phyloP scores from a whole-genome alignment of 345 rosid species.

The Pelargonium nanum region DNA sequence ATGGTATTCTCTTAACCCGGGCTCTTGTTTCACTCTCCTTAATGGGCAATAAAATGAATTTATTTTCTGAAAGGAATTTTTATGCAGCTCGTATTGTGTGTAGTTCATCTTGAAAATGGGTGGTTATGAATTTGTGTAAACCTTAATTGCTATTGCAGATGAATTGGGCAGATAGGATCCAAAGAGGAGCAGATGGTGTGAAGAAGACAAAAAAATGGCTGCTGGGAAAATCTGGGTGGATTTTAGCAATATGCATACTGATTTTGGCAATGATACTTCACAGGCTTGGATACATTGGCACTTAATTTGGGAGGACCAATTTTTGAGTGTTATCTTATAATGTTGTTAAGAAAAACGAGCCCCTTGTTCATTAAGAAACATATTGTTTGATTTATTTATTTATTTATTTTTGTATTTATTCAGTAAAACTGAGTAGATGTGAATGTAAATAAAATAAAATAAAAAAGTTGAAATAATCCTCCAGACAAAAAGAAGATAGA shows the following conservation, averaged over 20 bases:
- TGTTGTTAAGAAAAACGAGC: too few relatives aligned
- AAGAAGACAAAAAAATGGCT: conserved; percentile 90
- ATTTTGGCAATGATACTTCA: conserved; percentile 73
- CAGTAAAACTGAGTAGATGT: too few relatives aligned
- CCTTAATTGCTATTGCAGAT: conserved; percentile 37
- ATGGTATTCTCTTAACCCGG: conserved; percentile 39
- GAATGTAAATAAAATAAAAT: too few relatives aligned
- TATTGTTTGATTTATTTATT: too few relatives aligned
- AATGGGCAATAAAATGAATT: background rate
- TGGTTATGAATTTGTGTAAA: background rate
- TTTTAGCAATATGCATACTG: conserved; percentile 70
- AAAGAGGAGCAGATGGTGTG: conserved; percentile 60
- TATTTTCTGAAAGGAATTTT: too few relatives aligned
- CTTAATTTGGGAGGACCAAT: conserved; percentile 18
- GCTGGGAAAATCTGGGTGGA: conserved; percentile 72
- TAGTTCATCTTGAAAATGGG: too few relatives aligned
- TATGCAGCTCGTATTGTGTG: too few relatives aligned
- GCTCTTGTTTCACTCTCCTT: background rate
- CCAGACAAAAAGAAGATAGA: too few relatives aligned
- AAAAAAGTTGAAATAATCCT: too few relatives aligned
- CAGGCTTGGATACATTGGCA: conserved; percentile 66
- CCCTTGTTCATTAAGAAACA: too few relatives aligned
- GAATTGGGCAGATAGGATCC: conserved; percentile 81
- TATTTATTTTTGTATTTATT: too few relatives aligned
- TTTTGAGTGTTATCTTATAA: too few relatives aligned